Evolutionary conservation across 352 stramenopile genomes (phyloP), one percentile per base, ranked within the genome.

Genomic region (Phytophthora syringae): DNA sequence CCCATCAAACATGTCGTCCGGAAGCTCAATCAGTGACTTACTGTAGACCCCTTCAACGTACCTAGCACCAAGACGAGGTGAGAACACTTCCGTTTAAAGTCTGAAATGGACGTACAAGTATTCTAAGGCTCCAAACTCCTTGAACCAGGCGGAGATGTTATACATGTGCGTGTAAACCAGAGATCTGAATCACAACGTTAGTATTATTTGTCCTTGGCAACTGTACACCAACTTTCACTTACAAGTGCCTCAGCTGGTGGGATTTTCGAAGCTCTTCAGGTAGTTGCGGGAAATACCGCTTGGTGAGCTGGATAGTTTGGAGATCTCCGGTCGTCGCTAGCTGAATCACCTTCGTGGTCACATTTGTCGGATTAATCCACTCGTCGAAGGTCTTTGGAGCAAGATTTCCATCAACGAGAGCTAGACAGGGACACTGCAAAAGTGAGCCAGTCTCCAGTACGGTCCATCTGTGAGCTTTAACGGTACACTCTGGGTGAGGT

Each of bases 81-180:
- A 42, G 30, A 36, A 36, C 13, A 36, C 30, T 36, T 11, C 30
- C 13, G 30, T 36, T 36, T 11, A 22, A 15, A 24, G 21, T 22
- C 5, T 2, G n/a, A n/a, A n/a, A n/a, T 16, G 1, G 12, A 61
- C 64, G 24, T 64, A 80, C 72, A 85, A 15, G 34, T 68, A 75
- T 34, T 82, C 48, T 6, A 85, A 57, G 1, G 60, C 44, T 1
- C 55, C 60, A 37, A 81, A 67, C 5, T 74, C 50, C 27, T 64
- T 79, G 25, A 52, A 61, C 74, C 77, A 81, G 0, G 37, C 49
- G 9, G 77, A 64, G 24, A 82, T 21, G 7, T 28, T 63, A 5
- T 28, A 16, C 3, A 57, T 85, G 28, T 79, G 64, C 0, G 74
- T 76, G 56, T 85, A 79, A 3, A 74, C 57, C 1, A 66, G 48